Base-by-base conservation (phyloP, 768 basidiomycete species). In the Hysterangium stoloniferum region DNA sequence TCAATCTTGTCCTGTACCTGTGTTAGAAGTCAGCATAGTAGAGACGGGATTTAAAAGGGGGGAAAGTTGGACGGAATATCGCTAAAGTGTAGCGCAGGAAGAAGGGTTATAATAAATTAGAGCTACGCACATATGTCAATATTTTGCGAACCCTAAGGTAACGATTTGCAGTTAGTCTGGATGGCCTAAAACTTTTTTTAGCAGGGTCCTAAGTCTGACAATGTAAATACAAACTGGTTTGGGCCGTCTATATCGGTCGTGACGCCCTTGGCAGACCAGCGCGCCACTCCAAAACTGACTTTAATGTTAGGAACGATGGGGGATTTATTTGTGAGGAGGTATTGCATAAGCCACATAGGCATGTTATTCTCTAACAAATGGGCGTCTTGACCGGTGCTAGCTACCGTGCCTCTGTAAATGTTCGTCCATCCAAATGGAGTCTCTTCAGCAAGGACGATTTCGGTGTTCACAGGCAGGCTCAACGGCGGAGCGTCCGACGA, bases 331-430 rank as follows among this genome's bases (percentile, higher is more conserved):
- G 80, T 66, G 33, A 97, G 72, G 33, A 97, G 66, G 58, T 85
- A 95, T 63, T 97, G 90, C 45, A 91, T 68, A 42, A 96, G 68
- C 95, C 95, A 98, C 56, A 82, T 60, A 3, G 95, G 95, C 72
- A 91, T 80, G 33, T 69, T 74, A 58, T 81, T 78, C 66, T 96
- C 93, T 31, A 97, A 70, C 12, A 63, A 54, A 34, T 68, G 64
- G 48, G 69, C 58, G 49, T 85, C 83, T 1, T 70, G 70, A 47
- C 71, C 78, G 6, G 79, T 76, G 29, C 71, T 73, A 1, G 74
- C 72, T 2, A 85, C 79, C 24, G 76, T 75, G 2, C 89, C 82
- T 29, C 89, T 74, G 60, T 94, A 97, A 1, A 90, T 67, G 2
- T 78, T 82, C 2, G 73, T 76, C 79, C 86, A 94, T 1, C 71